phyloP scores from a whole-genome alignment of 2,329 filamentous ascomycete genomes.

The Colletotrichum phormii region DNA sequence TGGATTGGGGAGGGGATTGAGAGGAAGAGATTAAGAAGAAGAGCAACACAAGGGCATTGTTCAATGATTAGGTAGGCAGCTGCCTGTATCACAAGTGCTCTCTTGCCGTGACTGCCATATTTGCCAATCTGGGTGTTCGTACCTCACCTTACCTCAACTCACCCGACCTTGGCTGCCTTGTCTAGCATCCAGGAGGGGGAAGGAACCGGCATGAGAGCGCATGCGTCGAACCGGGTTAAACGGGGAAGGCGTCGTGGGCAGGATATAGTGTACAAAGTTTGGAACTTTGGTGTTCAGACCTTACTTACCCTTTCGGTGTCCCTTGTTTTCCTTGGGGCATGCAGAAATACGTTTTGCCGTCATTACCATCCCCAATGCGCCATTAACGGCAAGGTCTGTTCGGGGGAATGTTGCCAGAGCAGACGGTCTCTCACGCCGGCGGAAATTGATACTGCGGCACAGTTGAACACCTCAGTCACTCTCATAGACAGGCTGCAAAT shows the following conservation, averaged over 20 bases:
- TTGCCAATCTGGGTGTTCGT: background rate
- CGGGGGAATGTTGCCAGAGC: slow-evolving; percentile 4
- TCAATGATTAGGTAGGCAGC: slow-evolving; percentile 4
- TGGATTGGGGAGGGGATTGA: background rate
- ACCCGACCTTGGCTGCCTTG: background rate
- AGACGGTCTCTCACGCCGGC: background rate
- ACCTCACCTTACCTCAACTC: background rate
- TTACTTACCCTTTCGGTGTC: background rate
- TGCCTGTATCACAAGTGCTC: background rate
- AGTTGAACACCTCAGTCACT: slow-evolving; percentile 9
- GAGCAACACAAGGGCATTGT: background rate
- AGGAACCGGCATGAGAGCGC: slow-evolving; percentile 5
- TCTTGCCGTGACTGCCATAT: slow-evolving; percentile 5
- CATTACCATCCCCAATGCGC: slow-evolving; percentile 7
- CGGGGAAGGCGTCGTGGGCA: slow-evolving; percentile 8
- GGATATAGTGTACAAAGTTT: background rate
- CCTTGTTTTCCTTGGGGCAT: background rate
- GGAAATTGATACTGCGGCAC: slow-evolving; percentile 30
- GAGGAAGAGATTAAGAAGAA: slow-evolving; percentile 8
- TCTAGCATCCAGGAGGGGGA: background rate
- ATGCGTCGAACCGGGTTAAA: background rate
- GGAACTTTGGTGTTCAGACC: slow-evolving; percentile 1
- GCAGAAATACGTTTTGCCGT: slow-evolving; percentile 2
- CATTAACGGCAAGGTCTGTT: background rate
- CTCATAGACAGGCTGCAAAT: background rate